phyloP scores from a whole-genome alignment of 345 rosid genomes.

The Linum usitatissimum region DNA sequence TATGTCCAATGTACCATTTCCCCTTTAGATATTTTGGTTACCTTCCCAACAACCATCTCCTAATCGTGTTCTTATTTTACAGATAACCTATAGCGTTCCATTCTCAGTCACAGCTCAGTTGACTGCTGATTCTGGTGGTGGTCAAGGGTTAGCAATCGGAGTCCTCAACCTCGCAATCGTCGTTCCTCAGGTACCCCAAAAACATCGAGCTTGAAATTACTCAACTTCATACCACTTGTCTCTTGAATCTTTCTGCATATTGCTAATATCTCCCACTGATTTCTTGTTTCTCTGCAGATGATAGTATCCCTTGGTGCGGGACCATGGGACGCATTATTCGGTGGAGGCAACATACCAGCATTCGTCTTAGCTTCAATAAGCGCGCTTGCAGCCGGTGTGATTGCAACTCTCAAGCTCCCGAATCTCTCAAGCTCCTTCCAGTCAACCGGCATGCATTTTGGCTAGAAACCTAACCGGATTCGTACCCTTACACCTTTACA shows the following conservation, averaged over 20 bases:
- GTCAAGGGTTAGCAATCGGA: constrained; percentile 96
- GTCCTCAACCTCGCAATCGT: constrained; percentile 91
- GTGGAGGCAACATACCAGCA: constrained; percentile 96
- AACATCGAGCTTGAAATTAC: no score
- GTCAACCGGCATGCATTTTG: constrained; percentile 77
- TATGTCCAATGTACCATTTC: constrained; percentile 25
- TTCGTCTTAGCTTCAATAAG: constrained; percentile 59
- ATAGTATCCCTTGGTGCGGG: constrained; percentile 85
- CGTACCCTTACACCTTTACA: background rate
- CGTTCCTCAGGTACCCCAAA: constrained; percentile 54
- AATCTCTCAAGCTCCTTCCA: constrained; percentile 51
- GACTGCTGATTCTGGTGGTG: constrained; percentile 93
- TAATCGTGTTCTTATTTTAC: constrained; percentile 17
- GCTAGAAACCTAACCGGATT: constrained; percentile 19
- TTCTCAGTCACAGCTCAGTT: constrained; percentile 89
- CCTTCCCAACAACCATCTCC: background rate
- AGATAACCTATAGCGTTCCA: constrained; percentile 91
- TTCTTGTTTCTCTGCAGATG: constrained; percentile 36
- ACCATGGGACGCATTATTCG: constrained; percentile 93
- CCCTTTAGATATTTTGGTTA: constrained; percentile 6
- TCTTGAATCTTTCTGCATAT: background rate
- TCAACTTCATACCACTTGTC: background rate
- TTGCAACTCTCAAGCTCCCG: constrained; percentile 58
- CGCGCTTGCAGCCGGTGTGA: constrained; percentile 67
- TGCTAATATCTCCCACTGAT: background rate